phyloP scores from a whole-genome alignment of 163 green algal species.

The Smithsoniella earleae region DNA sequence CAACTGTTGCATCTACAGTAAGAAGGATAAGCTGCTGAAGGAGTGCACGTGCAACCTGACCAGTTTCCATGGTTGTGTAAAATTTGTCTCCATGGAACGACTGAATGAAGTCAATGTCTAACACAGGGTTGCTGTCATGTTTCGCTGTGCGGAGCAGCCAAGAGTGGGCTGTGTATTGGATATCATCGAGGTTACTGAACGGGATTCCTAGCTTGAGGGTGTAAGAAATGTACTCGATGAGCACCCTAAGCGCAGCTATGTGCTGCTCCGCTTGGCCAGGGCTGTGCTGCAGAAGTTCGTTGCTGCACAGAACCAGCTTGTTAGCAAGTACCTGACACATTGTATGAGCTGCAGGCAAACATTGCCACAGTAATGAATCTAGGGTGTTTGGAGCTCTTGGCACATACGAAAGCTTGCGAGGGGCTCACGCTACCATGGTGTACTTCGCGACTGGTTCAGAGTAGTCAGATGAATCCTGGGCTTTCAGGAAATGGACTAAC shows the following conservation, averaged over 20 bases:
- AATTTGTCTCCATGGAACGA: not conserved
- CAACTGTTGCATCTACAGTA: not conserved
- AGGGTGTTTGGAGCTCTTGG: too few species aligned
- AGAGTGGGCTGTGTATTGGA: not conserved
- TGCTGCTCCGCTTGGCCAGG: not conserved
- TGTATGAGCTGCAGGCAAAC: not conserved
- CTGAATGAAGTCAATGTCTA: not conserved
- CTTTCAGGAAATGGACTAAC: not conserved
- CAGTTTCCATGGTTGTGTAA: constrained; percentile 7
- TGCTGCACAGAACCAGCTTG: not conserved
- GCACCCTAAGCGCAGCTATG: constrained; percentile 11
- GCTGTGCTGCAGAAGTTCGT: not conserved
- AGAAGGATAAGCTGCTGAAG: not conserved
- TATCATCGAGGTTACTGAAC: not conserved
- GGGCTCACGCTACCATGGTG: not conserved
- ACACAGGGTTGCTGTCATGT: not conserved
- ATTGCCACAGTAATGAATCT: not conserved
- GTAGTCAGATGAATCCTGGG: constrained; percentile 15
- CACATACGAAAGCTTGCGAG: not conserved
- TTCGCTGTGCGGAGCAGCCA: not conserved
- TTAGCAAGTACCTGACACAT: not conserved
- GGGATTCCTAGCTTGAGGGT: constrained; percentile 2
- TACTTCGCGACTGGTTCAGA: not conserved
- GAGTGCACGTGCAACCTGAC: not conserved
- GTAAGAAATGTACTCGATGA: not conserved